A percentile compares a stretch with the other conserved stretches of the same genome.
Evolutionary conservation across 192 early-diverging fungal genomes (phyloP).

Genomic region (Coemansia sp.): DNA sequence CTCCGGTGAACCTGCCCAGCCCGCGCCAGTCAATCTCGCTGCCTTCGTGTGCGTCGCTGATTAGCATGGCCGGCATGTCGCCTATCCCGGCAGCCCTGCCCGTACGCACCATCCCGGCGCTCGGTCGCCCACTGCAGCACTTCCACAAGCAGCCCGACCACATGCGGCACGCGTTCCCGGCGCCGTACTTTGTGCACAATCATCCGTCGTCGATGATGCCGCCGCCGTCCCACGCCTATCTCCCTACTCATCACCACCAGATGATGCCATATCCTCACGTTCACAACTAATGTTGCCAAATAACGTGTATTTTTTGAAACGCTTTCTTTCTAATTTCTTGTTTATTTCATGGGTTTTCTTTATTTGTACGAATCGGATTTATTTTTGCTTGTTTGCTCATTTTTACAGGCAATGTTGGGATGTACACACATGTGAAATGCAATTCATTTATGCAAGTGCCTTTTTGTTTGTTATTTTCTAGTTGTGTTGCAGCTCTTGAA

Average conservation of each 20-base stretch:
- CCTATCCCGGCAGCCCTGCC: constrained; percentile 7
- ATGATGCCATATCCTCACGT: constrained; percentile 9
- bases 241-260: constrained; percentile 8
- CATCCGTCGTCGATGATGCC: constrained; percentile 8
- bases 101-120: constrained; percentile 2
- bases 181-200: constrained; percentile 12
- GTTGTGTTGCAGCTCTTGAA: constrained; percentile 5
- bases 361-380: constrained; percentile 5
- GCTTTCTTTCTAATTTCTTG: background rate
- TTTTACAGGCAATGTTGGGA: too few relatives aligned
- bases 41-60: constrained; percentile 52
- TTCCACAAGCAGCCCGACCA: constrained; percentile 19
- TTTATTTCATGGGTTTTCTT: background rate
- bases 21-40: constrained; percentile 29
- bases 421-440: background rate
- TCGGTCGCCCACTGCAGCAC: background rate
- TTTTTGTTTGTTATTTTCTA: background rate
- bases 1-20: constrained; percentile 1
- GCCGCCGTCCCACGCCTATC: constrained; percentile 13
- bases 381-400: constrained; percentile 10
- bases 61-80: constrained; percentile 44
- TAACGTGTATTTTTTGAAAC: background rate
- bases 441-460: background rate
- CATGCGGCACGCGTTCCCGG: constrained; percentile 15
- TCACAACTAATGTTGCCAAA: background rate